Evolutionary conservation across 192 early-diverging fungal species (phyloP).

Genomic region (Phlyctochytrium arcticum): DNA sequence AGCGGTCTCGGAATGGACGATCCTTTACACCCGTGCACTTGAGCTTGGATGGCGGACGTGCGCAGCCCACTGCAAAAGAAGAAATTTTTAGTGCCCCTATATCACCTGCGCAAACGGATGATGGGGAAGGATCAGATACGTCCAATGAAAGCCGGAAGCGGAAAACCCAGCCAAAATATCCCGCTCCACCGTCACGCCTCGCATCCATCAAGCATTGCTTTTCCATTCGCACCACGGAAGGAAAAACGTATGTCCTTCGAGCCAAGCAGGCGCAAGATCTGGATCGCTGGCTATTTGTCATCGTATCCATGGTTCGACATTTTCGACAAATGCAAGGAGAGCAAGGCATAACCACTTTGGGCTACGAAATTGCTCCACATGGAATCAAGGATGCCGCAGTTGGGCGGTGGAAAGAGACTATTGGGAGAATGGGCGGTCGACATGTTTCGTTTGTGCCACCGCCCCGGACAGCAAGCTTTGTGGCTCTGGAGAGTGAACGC

Average conservation of each 20-base stretch:
- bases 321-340: too few species aligned
- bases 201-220: conserved; percentile 1
- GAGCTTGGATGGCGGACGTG: neutral
- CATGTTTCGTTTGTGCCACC: conserved; percentile 5
- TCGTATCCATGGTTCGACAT: conserved; percentile 11
- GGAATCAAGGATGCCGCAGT: neutral
- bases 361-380: neutral
- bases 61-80: neutral
- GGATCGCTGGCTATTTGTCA: conserved; percentile 17
- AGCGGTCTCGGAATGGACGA: neutral
- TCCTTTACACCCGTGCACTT: neutral
- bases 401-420: conserved; percentile 4
- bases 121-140: neutral
- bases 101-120: neutral
- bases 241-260: conserved; percentile 13
- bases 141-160: neutral
- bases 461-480: neutral
- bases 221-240: conserved; percentile 11
- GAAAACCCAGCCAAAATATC: too few species aligned
- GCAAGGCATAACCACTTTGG: neutral
- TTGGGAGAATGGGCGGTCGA: neutral
- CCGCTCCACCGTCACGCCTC: neutral
- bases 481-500: neutral
- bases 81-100: too few species aligned
- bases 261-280: conserved; percentile 14